These are phyloP conservation scores for Crepidotus variabilis DNA, from an alignment of 768 basidiomycete genomes.

Conservation along the genomic window DNA sequence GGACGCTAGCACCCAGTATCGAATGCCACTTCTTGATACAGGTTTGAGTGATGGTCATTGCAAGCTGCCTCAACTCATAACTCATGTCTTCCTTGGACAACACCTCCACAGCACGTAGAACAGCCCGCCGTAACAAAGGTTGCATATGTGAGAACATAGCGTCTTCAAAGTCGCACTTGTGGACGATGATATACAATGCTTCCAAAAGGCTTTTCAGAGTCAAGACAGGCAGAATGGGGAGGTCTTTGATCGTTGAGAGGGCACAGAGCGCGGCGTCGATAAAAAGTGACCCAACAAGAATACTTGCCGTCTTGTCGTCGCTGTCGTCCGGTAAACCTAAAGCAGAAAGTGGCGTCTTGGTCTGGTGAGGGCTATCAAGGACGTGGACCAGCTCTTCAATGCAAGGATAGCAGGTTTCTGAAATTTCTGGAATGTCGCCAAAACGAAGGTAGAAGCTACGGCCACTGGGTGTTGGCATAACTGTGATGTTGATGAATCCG, in stretches of 20 bases:
- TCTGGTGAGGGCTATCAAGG: conserved; percentile 54
- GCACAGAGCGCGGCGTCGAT: conserved; percentile 57
- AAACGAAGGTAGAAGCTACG: conserved; percentile 54
- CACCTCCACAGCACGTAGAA: conserved; percentile 47
- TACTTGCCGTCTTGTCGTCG: conserved; percentile 37
- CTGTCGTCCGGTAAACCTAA: conserved; percentile 32
- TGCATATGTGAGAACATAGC: conserved; percentile 51
- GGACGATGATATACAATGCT: conserved; percentile 57
- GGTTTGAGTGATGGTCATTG: conserved; percentile 56
- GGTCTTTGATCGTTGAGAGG: conserved; percentile 41
- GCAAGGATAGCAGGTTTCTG: conserved; percentile 46
- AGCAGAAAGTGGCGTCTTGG: conserved; percentile 44
- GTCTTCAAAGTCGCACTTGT: conserved; percentile 72
- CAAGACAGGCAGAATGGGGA: conserved; percentile 48
- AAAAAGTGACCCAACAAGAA: conserved; percentile 60
- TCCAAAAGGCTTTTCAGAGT: conserved; percentile 62
- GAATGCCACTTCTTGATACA: conserved; percentile 59
- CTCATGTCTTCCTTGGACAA: conserved; percentile 46
- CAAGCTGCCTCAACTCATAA: conserved; percentile 65
- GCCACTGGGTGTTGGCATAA: conserved; percentile 41
- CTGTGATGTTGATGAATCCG: conserved; percentile 52
- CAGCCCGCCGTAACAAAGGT: conserved; percentile 45
- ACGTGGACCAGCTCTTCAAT: conserved; percentile 53
- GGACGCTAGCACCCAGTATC: conserved; percentile 48
- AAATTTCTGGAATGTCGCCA: conserved; percentile 39